Percentiles rank a stretch among this genome's conserved stretches.
These are phyloP conservation scores for Leccinum solheimii DNA, from an alignment of 1,284 basidiomycete species.

Conservation along the genomic window DNA sequence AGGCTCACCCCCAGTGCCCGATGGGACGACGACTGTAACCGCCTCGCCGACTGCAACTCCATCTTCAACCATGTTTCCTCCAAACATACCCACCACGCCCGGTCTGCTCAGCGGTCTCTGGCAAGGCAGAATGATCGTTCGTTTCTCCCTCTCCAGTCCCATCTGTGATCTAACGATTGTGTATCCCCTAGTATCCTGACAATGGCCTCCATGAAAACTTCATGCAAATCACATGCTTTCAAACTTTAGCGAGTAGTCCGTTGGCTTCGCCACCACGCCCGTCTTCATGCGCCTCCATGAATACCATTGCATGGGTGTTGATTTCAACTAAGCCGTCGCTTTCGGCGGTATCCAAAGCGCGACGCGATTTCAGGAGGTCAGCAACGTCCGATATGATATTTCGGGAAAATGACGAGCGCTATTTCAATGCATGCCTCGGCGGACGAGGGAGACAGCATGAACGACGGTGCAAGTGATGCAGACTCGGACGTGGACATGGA, in stretches of 20 bases:
- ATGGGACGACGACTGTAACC: constrained; percentile 64
- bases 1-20: constrained; percentile 38
- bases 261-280: constrained; percentile 44
- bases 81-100: constrained; percentile 49
- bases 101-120: constrained; percentile 57
- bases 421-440: constrained; percentile 8
- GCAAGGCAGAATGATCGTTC: constrained; percentile 58
- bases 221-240: constrained; percentile 34
- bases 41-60: constrained; percentile 51
- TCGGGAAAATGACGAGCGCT: constrained; percentile 28
- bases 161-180: constrained; percentile 16
- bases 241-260: constrained; percentile 39
- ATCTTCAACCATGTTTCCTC: constrained; percentile 39
- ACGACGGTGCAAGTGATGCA: constrained; percentile 9
- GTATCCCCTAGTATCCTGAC: constrained; percentile 35
- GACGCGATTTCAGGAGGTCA: constrained; percentile 26
- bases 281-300: constrained; percentile 58
- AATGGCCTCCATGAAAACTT: constrained; percentile 36
- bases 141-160: background rate
- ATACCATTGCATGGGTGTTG: constrained; percentile 50
- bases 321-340: constrained; percentile 34
- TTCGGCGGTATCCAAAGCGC: constrained; percentile 53
- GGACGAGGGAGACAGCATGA: constrained; percentile 2
- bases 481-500: constrained; percentile 21
- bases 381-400: constrained; percentile 33